Base-by-base conservation (phyloP, 352 stramenopile species). In the Phytophthora litchii region DNA sequence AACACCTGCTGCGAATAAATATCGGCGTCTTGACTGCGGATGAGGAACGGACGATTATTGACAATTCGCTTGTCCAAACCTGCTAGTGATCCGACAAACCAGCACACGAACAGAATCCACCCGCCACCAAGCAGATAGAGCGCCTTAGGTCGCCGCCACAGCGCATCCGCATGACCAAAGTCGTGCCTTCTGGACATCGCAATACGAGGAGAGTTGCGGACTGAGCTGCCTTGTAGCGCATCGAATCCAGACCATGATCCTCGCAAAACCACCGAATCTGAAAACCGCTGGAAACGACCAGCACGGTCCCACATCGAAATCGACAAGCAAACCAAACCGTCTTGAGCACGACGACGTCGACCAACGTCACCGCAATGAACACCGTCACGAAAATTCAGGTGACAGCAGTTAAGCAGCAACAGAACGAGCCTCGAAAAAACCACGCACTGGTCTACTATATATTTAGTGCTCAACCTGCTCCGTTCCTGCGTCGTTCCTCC, bases 371-470 rank as follows among this genome's bases (percentile, higher is more conserved):
- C 4, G 20, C 35, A 29, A 14, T 35, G 36, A 47, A n/a, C n/a
- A n/a, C n/a, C n/a, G n/a, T n/a, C n/a, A 38, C 52, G 27, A 55
- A 53, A 58, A 57, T 54, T 63, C 32, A 49, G 36, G 29, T 34
- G 35, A 40, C 29, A 58, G 17, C 23, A 27, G 36, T 25, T 50
- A 25, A 40, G 47, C 21, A 44, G 51, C 27, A 54, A 60, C 34
- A 62, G 42, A 54, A 63, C 49, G 35, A 53, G 42, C 40, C 50
- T 37, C 47, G 41, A 57, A 59, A 57, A 63, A 49, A 37, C 49
- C 50, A 67, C 56, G 46, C 57, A 72, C 63, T 68, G 57, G 63
- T 72, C 59, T 68, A 64, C 64, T 72, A 68, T 72, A 72, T 72
- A 69, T 64, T 72, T 69, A 65, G 56, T 66, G 25, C 46, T 51